Conservation (phyloP, 768 basidiomycete species). For the Phaffia tasmanica region DNA sequence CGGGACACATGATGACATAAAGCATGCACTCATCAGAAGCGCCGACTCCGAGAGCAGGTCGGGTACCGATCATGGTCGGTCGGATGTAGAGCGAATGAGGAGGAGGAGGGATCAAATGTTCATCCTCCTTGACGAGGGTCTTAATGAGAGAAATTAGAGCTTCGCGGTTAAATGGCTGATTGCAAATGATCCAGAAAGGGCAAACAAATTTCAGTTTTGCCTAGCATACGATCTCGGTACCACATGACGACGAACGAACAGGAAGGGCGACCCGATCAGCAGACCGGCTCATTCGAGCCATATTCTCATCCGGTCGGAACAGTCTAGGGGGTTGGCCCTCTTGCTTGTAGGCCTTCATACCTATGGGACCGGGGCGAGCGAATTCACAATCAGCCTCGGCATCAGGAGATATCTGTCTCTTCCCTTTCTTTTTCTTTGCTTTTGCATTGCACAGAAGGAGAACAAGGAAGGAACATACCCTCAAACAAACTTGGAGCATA, state of each 20-base stretch:
- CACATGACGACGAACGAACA: conserved; percentile 17
- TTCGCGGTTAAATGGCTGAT: conserved; percentile 28
- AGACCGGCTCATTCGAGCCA: conserved; percentile 29
- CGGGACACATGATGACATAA: conserved; percentile 30
- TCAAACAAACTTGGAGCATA: neutral
- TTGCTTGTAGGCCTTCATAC: conserved; percentile 31
- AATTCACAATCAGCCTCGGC: too few relatives aligned
- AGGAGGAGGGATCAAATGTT: conserved; percentile 29
- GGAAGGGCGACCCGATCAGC: conserved; percentile 29
- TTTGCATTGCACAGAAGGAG: too few relatives aligned
- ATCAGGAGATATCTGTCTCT: neutral
- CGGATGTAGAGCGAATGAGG: conserved; percentile 27
- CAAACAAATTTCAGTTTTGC: neutral
- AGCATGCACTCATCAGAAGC: conserved; percentile 27
- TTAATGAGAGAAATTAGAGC: conserved; percentile 28
- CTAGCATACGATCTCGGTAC: neutral
- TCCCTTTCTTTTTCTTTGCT: too few relatives aligned
- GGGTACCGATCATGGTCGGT: conserved; percentile 30
- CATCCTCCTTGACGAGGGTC: conserved; percentile 28
- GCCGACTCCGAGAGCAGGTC: conserved; percentile 28
- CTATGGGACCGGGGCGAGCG: too few relatives aligned
- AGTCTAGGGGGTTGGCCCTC: conserved; percentile 20
- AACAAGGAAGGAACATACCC: too few relatives aligned
- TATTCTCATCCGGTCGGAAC: conserved; percentile 32
- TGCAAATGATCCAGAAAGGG: neutral